These are phyloP conservation scores for Magnaporthiopsis poae DNA, from an alignment of 2,329 filamentous ascomycete species.

Conservation along the genomic window DNA sequence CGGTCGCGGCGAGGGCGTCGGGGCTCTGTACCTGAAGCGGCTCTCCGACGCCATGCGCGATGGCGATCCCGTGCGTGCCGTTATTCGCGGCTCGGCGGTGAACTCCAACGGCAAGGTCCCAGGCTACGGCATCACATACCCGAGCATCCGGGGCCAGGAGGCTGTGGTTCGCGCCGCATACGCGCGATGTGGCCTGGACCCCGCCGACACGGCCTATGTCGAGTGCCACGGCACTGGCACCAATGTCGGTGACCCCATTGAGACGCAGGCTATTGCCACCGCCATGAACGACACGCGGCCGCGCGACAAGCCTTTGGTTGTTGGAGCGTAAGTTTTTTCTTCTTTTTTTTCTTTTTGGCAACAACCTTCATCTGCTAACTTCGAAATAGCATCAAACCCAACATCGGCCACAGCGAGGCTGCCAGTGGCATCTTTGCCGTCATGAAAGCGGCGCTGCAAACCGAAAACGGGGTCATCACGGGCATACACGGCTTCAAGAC, in stretches of 20 bases:
- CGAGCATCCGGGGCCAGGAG: slow-evolving; percentile 19
- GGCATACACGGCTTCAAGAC: slow-evolving; percentile 41
- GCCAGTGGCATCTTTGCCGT: slow-evolving; percentile 35
- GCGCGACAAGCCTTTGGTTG: slow-evolving; percentile 30
- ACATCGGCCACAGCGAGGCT: slow-evolving; percentile 38
- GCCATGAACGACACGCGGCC: slow-evolving; percentile 15
- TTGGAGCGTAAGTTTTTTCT: slow-evolving; percentile 19
- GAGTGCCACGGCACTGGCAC: slow-evolving; percentile 33
- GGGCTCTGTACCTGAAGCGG: slow-evolving; percentile 49
- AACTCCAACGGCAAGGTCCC: slow-evolving; percentile 15
- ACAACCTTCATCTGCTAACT: no score
- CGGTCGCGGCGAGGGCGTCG: slow-evolving; percentile 45
- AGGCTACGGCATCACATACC: slow-evolving; percentile 13
- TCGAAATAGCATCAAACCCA: slow-evolving; percentile 22
- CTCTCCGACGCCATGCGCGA: slow-evolving; percentile 41
- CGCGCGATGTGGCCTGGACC: slow-evolving; percentile 11
- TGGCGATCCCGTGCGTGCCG: slow-evolving; percentile 25
- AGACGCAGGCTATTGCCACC: slow-evolving; percentile 10
- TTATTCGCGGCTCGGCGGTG: slow-evolving; percentile 16
- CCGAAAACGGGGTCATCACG: slow-evolving; percentile 36
- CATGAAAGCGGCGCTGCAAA: slow-evolving; percentile 28
- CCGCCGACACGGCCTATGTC: slow-evolving; percentile 20
- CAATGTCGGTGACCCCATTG: slow-evolving; percentile 17
- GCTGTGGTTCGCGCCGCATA: slow-evolving; percentile 14
- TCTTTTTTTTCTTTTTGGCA: no score